Evolutionary conservation across 2,329 filamentous ascomycete species (phyloP), one percentile per base, ranked within the genome.

Genomic region (Curvularia sp.): DNA sequence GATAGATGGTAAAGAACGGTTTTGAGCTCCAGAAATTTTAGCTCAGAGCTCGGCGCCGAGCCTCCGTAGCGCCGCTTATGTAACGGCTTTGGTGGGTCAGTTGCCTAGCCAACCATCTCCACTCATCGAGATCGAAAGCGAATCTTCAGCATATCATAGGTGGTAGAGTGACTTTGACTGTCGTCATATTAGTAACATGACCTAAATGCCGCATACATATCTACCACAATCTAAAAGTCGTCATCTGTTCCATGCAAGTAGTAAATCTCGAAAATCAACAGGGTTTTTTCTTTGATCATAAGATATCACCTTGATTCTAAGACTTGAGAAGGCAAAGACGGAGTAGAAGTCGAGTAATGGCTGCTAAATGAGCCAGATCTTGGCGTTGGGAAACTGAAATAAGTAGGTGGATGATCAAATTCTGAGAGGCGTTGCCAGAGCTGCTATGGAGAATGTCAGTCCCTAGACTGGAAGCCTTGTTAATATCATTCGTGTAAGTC

Each of bases 281-380:
- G 5, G n/a, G 13, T 5, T 5, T n/a, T 7, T 38, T 5, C 35
- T 18, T n/a, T 35, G 12, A 12, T n/a, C 33, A 15, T 4, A 15
- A 15, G 13, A 15, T 4, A 35, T 35, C 3, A 3, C 33, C 12
- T 31, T 7, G 6, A 2, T 7, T 8, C 26, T 28, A 8, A 28
- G 6, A 28, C 26, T 28, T 8, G 26, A 33, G 63, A 62, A n/a
- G 57, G 58, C 26, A 68, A 63, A 1, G 48, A 42, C 9, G 63
- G 61, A 13, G 64, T 70, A 22, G 72, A 75, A 9, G 65, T 74
- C 2, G 66, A 72, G 55, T 68, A 73, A 42, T 69, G 69, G 44
- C 66, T 69, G 57, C 70, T 74, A 15, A 64, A 57, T 9, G 69
- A 66, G 22, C 54, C 51, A 39, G 53, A 38, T 13, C 54, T 39